Evolutionary conservation across 2,329 filamentous ascomycete genomes (phyloP), one percentile per base, ranked within the genome.

Genomic region (Grosmannia huntii): DNA sequence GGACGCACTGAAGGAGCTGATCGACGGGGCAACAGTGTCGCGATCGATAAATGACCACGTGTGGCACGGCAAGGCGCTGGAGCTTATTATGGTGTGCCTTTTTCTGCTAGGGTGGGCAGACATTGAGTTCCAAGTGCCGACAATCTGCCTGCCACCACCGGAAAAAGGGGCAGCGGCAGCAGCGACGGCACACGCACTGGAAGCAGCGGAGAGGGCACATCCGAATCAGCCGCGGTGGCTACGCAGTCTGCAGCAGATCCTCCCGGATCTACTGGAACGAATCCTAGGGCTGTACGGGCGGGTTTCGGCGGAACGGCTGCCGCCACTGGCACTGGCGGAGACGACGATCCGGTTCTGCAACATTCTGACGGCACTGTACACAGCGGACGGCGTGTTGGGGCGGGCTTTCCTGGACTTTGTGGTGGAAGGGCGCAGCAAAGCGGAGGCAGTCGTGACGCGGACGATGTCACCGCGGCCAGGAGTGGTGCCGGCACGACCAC

Each of bases 21-120:
- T 83, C 11, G 92, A 96, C 60, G 89, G 87, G 57, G 90, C 88
- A 2, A 81, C 81, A 11, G 83, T 86, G 64, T 86, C 90, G 19
- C 86, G 89, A 65, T 84, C 83, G 44, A 81, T 88, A 60, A 91
- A 90, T 65, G 94, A 99, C 71, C 89, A 96, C 70, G 70, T 97
- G n/a, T 99, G 94, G 92, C 90, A 96, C 72, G 94, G 89, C 21
- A 97, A 97, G 71, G 91, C 90, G 1, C 76, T 99, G 23, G 95
- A 99, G 68, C 84, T 91, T 31, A 89, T 95, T 60, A 75, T 94
- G 53, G 78, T 95, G 28, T 90, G 87, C 66, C 78, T 97, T 64
- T 68, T 97, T 48, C 81, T 97, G 65, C 83, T 95, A 61, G 87
- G 85, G 33, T 96, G 90, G 88, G 82, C 86, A 41, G 87, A 85